Conservation (phyloP, 306 rosid species). For the Lupinus albus region DNA sequence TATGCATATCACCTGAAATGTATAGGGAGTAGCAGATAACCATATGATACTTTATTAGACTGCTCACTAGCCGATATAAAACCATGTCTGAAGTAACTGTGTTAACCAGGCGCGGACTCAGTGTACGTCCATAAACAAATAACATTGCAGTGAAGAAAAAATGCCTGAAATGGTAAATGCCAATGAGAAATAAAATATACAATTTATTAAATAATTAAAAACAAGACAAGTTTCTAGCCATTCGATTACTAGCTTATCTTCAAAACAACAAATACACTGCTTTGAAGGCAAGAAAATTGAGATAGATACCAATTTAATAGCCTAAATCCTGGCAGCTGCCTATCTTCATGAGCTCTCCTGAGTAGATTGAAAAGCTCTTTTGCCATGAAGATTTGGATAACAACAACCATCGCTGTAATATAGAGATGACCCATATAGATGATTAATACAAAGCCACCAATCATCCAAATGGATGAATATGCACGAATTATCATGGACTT, state of each 20-base stretch:
- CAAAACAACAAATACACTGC: conserved; percentile 36
- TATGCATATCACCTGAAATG: conserved; percentile 68
- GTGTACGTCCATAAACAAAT: conserved; percentile 94
- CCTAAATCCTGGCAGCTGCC: conserved; percentile 94
- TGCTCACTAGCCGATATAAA: conserved; percentile 76
- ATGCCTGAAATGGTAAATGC: conserved; percentile 66
- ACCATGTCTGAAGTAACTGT: conserved; percentile 81
- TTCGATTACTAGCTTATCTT: conserved; percentile 5
- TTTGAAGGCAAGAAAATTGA: conserved; percentile 28
- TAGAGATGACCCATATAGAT: conserved; percentile 93
- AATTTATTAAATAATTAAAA: conserved; percentile 20
- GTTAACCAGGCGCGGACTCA: conserved; percentile 87
- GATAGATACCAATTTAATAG: conserved; percentile 75
- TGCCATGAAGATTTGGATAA: conserved; percentile 97
- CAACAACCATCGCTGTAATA: conserved; percentile 90
- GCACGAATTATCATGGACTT: conserved; percentile 87
- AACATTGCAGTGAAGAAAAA: conserved; percentile 97
- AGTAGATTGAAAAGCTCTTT: conserved; percentile 88
- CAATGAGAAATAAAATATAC: conserved; percentile 23
- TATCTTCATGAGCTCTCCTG: conserved; percentile 87
- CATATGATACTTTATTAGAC: conserved; percentile 87
- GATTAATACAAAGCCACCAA: conserved; percentile 79
- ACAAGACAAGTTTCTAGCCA: background rate
- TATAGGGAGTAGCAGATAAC: conserved; percentile 86
- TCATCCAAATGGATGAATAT: conserved; percentile 92